Base-by-base conservation (phyloP, 805 yeast species). In the Nakazawaea holstii region DNA sequence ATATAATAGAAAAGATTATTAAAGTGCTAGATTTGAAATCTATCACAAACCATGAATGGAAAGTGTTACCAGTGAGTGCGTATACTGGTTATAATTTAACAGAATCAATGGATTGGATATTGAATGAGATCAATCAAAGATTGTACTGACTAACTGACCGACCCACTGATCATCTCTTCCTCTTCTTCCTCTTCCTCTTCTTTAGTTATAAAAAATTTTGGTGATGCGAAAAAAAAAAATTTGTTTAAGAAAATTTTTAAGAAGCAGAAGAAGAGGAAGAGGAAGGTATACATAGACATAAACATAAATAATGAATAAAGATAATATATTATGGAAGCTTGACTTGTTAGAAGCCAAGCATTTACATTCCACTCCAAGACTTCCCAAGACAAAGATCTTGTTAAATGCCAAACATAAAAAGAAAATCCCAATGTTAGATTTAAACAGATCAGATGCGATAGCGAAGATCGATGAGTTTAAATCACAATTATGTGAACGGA, bases 341-440 rank as follows among this genome's bases (percentile, higher is more conserved):
- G 87, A 82, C 55, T 59, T 80, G 26, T 61, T 82, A 33, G 85
- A 82, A 54, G 67, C 70, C 35, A 73, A 74, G 55, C 78, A 67
- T 61, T 58, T 69, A 29, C 57, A 65, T 6, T 54, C 65, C 26
- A 56, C 62, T 15, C 76, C 82, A 1, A 64, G 86, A 49, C 79
- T 68, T 56, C 65, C 71, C 1, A 69, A 70, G 41, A 79, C 85
- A 2, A 73, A 66, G 52, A 69, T 65, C 53, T 61, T 77, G 43
- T 59, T 74, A 35, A 59, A 61, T 33, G 75, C 84, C 1, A 73
- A 73, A 53, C 24, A 20, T 20, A 70, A 66, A 43, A 61, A 64
- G 29, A 72, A 73, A 51, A 53, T 73, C 42, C 62, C 71, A 46
- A 65, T 67, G 47, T 56, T 73, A 9, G 78, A 79, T 9, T 45